Conservation (phyloP, 805 yeast species). For the Metschnikowia gelsemii region DNA sequence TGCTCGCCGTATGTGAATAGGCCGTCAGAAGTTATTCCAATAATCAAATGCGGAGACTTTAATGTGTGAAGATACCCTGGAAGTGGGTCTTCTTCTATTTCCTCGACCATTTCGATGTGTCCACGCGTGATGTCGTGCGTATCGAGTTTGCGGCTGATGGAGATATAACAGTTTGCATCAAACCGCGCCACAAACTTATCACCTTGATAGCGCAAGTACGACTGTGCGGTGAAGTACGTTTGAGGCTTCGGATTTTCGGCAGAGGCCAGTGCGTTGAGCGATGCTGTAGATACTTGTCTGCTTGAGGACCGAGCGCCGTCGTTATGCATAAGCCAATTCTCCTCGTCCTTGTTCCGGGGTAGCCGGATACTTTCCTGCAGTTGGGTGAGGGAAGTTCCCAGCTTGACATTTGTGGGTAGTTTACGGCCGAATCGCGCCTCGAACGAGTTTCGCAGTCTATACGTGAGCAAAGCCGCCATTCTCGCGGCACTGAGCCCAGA, state of each 20-base stretch:
- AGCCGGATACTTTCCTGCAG: slow-evolving; percentile 31
- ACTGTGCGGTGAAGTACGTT: slow-evolving; percentile 89
- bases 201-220: slow-evolving; percentile 92
- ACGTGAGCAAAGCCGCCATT: slow-evolving; percentile 93
- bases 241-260: slow-evolving; percentile 43
- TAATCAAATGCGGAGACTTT: slow-evolving; percentile 72
- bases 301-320: slow-evolving; percentile 59
- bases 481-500: slow-evolving; percentile 94
- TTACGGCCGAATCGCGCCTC: slow-evolving; percentile 91
- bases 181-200: slow-evolving; percentile 84
- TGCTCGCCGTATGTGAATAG: slow-evolving; percentile 91
- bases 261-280: slow-evolving; percentile 12
- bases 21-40: slow-evolving; percentile 92
- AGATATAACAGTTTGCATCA: slow-evolving; percentile 95
- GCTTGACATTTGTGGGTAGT: slow-evolving; percentile 23
- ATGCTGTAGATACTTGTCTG: slow-evolving; percentile 1
- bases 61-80: slow-evolving; percentile 59
- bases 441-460: slow-evolving; percentile 88
- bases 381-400: slow-evolving; percentile 6
- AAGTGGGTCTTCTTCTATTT: slow-evolving; percentile 26
- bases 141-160: slow-evolving; percentile 89
- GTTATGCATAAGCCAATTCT: slow-evolving; percentile 81
- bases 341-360: slow-evolving; percentile 58
- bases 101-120: slow-evolving; percentile 47
- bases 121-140: slow-evolving; percentile 93